Base-by-base conservation (phyloP, 345 rosid species). In the Aegle marmelos region DNA sequence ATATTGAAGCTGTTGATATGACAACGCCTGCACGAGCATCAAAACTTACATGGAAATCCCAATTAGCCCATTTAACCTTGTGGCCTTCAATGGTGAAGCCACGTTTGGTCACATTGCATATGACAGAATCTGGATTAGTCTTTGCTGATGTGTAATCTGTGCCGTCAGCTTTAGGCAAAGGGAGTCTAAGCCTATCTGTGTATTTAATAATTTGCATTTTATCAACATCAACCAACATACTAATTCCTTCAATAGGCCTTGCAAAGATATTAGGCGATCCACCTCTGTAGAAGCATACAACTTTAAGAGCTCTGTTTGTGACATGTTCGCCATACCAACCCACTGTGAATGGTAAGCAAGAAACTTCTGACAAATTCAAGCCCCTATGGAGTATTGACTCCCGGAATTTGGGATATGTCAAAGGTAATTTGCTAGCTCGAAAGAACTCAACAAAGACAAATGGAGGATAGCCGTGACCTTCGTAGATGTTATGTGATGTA, bases 21-120 rank as follows among this genome's bases (percentile, higher is more conserved):
- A 88, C 79, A 1, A 82, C 33, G 13, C 95, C 98, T 0, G 95
- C 91, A 24, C 95, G 84, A 24, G 85, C 91, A 50, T 83, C 84
- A 21, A 92, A 92, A 22, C 93, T 78, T n/a, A 94, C 68, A 82
- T 94, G 98, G 84, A 94, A 88, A 65, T 83, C 90, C 94, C 98
- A 94, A 31, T 85, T 86, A 3, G 76, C 89, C 98, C 98, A 94
- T 76, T 80, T 84, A 31, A 87, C 85, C 33, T 22, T 68, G 37
- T 90, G 84, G 10, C 88, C 90, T 27, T 79, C 74, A 10, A 85
- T 80, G 53, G 73, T 54, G 58, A 91, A 84, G 74, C 88, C 87
- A 16, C 79, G 73, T 64, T 78, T 84, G 21, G 86, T 79, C 16
- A 81, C 67, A 36, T 89, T 85, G 62, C 88, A 89, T 9, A 79